Evolutionary conservation across 2,329 filamentous ascomycete species (phyloP), one percentile per base, ranked within the genome.

Genomic region (Penicillium sp.): DNA sequence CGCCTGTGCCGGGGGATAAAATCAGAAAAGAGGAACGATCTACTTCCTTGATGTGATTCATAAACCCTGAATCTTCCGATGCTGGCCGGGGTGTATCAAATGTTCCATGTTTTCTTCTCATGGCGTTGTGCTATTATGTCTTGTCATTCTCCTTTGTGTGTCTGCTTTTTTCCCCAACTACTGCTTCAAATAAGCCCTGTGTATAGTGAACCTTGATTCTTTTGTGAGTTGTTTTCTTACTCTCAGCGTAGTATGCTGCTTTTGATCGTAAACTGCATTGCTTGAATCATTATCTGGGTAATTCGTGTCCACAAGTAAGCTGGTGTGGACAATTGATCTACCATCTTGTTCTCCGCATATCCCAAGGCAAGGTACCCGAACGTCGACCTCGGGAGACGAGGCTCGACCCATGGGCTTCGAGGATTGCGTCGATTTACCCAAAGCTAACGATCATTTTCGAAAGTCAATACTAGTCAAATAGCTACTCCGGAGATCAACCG

Each of bases 71-170:
- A 60, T 53, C 58, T 54, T 54, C 52, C 44, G 52, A 57, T 45
- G 53, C 53, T 53, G 38, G 55, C 56, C 53, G 44, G 60, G 61
- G 62, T 64, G 61, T 64, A 64, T 58, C 56, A 61, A 61, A 56
- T 63, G 53, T 45, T 57, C 59, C 59, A 62, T 61, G 56, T 61
- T 62, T 57, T 61, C 60, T 64, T 64, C 56, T 62, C 61, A 69
- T 68, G 69, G 71, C 71, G 69, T 73, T 72, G 61, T 64, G 63
- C 55, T 60, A 62, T 65, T 62, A 64, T 65, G 54, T 60, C 58
- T 57, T 60, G 56, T 62, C 57, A 31, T 57, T 63, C 55, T 55
- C 61, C 39, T 62, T 59, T 60, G 44, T 51, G 42, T 52, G 56
- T 64, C 61, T 67, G 53, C 61, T 61, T 60, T 55, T 58, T 49